Conservation (phyloP, 2,329 filamentous ascomycete species). For the Thielaviopsis euricoi region DNA sequence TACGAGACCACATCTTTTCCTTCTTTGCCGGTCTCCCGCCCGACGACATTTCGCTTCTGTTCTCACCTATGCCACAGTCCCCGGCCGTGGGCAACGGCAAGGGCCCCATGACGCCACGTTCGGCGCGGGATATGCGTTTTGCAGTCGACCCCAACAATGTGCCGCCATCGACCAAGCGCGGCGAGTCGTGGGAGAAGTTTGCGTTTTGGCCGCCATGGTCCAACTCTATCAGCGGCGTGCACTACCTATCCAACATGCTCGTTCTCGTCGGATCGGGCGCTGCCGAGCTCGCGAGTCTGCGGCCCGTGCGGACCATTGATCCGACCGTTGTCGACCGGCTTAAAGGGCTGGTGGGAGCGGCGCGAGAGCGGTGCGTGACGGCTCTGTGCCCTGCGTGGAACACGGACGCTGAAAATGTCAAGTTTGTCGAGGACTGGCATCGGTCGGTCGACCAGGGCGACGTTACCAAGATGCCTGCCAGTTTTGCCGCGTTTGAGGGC, state of each 20-base stretch:
- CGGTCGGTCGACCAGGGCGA: conserved; percentile 66
- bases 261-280: conserved; percentile 72
- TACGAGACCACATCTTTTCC: conserved; percentile 61
- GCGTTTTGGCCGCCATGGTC: conserved; percentile 93
- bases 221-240: conserved; percentile 80
- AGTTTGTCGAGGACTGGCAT: conserved; percentile 86
- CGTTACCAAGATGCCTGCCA: conserved; percentile 76
- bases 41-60: conserved; percentile 76
- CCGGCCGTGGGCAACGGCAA: conserved; percentile 39
- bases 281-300: conserved; percentile 65
- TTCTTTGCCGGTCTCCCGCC: conserved; percentile 82
- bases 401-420: conserved; percentile 81
- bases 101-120: conserved; percentile 32
- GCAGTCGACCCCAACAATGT: conserved; percentile 63
- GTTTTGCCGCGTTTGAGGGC: conserved; percentile 74
- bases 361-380: conserved; percentile 70
- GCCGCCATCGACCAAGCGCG: conserved; percentile 60
- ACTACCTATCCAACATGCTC: conserved; percentile 74
- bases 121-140: conserved; percentile 55
- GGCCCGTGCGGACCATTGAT: conserved; percentile 42
- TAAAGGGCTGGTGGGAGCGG: conserved; percentile 55
- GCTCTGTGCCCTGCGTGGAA: conserved; percentile 87
- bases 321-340: conserved; percentile 52
- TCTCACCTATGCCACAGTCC: conserved; percentile 60
- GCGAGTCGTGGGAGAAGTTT: conserved; percentile 81